phyloP scores from a whole-genome alignment of 441 rosid species.

The Pelargonium myrrhifolium region DNA sequence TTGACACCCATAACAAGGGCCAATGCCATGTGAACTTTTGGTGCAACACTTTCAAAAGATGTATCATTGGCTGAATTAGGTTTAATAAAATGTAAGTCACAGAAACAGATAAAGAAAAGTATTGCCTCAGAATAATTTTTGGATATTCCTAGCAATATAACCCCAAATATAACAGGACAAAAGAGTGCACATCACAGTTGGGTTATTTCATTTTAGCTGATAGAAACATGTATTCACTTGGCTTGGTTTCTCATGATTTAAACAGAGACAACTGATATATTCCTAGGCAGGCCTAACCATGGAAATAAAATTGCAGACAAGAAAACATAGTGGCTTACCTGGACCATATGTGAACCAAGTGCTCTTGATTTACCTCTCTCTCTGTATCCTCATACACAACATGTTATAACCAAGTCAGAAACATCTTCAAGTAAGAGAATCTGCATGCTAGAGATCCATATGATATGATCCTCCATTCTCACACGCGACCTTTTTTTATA shows the following conservation, averaged over 20 bases:
- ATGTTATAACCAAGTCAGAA: constrained; percentile 1
- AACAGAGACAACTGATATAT: constrained; percentile 16
- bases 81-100: constrained; percentile 6
- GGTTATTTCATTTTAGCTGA: constrained; percentile 11
- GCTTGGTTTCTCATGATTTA: constrained; percentile 19
- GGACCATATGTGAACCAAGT: constrained; percentile 24
- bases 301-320: constrained; percentile 18
- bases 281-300: constrained; percentile 19
- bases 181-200: constrained; percentile 16
- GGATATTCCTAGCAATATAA: constrained; percentile 20
- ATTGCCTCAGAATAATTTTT: neutral
- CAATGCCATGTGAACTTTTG: constrained; percentile 30
- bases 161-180: constrained; percentile 33
- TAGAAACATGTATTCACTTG: constrained; percentile 9
- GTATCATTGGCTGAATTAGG: constrained; percentile 11
- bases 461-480: neutral
- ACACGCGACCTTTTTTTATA: neutral
- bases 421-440: constrained; percentile 3
- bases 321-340: constrained; percentile 21
- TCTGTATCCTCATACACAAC: constrained; percentile 14
- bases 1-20: constrained; percentile 17
- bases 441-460: constrained; percentile 1
- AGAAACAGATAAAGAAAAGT: neutral
- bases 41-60: constrained; percentile 15
- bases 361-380: neutral